Conservation (phyloP, 2,329 filamentous ascomycete species). For the Pseudogymnoascus sp. region DNA sequence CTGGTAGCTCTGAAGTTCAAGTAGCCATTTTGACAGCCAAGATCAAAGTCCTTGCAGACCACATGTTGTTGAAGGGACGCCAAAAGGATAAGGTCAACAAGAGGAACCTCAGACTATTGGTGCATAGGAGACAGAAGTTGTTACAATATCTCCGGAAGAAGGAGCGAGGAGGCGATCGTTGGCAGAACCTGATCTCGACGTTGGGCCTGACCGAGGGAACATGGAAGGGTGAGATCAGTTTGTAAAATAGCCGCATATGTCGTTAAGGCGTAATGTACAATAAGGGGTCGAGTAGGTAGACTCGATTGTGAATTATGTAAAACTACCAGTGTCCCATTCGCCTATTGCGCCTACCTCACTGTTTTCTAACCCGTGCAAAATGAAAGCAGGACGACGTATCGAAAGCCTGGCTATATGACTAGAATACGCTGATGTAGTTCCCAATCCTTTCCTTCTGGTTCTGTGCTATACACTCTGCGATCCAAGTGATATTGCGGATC, state of each 20-base stretch:
- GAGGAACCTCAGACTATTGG: conserved; percentile 74
- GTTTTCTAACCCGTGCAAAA: conserved; percentile 6
- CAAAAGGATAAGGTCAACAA: conserved; percentile 92
- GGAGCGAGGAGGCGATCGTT: conserved; percentile 85
- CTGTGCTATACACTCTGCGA: conserved; percentile 97
- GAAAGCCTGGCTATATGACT: conserved; percentile 24
- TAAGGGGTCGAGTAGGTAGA: conserved; percentile 13
- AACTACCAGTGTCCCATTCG: conserved; percentile 6
- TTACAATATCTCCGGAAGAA: conserved; percentile 79
- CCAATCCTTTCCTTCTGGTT: conserved; percentile 98
- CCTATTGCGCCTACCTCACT: conserved; percentile 4
- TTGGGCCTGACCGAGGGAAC: conserved; percentile 81
- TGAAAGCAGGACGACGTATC: conserved; percentile 1
- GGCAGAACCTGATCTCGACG: conserved; percentile 76
- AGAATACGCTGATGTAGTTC: conserved; percentile 98
- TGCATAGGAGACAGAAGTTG: conserved; percentile 84
- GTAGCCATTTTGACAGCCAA: conserved; percentile 91
- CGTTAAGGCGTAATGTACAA: conserved; percentile 21
- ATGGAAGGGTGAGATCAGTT: conserved; percentile 81
- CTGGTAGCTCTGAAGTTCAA: conserved; percentile 94
- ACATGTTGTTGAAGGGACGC: conserved; percentile 58
- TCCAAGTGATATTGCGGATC: conserved; percentile 99
- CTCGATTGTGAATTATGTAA: conserved; percentile 9
- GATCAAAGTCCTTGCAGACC: conserved; percentile 72
- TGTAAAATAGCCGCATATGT: conserved; percentile 41